Conservation (phyloP, 371 early-diverging fungal genomes). For the Actinomucor elegans region DNA sequence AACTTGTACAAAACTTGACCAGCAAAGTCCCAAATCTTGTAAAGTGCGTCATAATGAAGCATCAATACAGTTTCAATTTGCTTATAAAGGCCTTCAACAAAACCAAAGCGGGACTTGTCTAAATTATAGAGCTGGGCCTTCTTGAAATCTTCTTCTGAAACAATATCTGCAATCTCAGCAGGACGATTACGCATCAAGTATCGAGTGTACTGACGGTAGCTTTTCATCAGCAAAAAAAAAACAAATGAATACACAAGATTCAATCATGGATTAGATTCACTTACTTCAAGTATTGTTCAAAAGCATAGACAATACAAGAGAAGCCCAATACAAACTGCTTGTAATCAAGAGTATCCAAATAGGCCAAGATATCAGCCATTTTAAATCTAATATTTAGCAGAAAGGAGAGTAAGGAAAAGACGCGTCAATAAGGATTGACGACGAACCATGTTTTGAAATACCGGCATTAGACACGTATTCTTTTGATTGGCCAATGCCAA, state of each 20-base stretch:
- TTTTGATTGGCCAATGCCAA: too few relatives aligned
- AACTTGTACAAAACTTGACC: conserved; percentile 54
- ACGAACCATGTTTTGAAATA: too few relatives aligned
- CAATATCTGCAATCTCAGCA: conserved; percentile 62
- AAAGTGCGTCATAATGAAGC: conserved; percentile 69
- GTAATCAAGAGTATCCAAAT: conserved; percentile 51
- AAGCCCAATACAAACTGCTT: conserved; percentile 77
- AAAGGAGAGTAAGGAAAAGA: not conserved
- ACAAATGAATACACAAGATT: not conserved
- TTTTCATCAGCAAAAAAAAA: too few relatives aligned
- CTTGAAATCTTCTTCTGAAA: conserved; percentile 71
- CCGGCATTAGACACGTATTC: too few relatives aligned
- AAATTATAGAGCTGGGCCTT: conserved; percentile 86
- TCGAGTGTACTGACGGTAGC: conserved; percentile 75
- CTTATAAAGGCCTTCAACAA: conserved; percentile 61
- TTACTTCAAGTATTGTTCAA: conserved; percentile 74
- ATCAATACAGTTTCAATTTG: conserved; percentile 67
- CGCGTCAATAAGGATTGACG: too few relatives aligned
- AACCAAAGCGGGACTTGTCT: conserved; percentile 83
- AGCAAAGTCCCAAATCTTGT: conserved; percentile 72
- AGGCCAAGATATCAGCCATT: conserved; percentile 15
- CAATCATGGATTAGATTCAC: not conserved
- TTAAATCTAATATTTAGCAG: not conserved
- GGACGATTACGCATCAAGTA: conserved; percentile 67
- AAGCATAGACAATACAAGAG: conserved; percentile 60